phyloP scores from a whole-genome alignment of 208 protist genomes.

The Blastocrithidia nonstop region DNA sequence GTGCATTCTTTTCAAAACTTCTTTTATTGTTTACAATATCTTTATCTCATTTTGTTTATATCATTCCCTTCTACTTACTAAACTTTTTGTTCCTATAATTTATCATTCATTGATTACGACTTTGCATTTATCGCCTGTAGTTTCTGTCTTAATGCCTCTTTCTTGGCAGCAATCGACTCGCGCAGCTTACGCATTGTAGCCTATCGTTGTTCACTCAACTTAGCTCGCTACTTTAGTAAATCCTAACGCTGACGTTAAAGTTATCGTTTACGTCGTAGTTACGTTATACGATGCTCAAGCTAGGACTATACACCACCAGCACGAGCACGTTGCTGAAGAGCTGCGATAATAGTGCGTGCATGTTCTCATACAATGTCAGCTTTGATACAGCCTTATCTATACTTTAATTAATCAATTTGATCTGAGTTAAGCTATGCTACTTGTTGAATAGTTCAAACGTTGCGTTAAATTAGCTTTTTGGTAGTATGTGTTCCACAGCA shows the following conservation, averaged over 20 bases:
- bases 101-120: too few relatives aligned
- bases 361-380: constrained; percentile 84
- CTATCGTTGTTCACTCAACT: constrained; percentile 41
- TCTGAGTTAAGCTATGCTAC: constrained; percentile 69
- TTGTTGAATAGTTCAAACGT: constrained; percentile 84
- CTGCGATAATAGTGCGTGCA: constrained; percentile 67
- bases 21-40: too few relatives aligned
- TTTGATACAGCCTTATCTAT: constrained; percentile 78
- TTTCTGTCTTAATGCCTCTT: constrained; percentile 50
- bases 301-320: constrained; percentile 63
- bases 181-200: constrained; percentile 57
- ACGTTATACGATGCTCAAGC: constrained; percentile 62
- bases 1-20: too few relatives aligned
- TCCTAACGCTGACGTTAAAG: constrained; percentile 62
- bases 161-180: constrained; percentile 68
- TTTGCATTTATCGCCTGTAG: constrained; percentile 11
- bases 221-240: constrained; percentile 33
- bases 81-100: too few relatives aligned
- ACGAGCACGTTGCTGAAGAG: constrained; percentile 43
- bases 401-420: constrained; percentile 75
- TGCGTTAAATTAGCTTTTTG: constrained; percentile 84
- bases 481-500: constrained; percentile 81
- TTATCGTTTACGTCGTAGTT: constrained; percentile 76
- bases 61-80: too few relatives aligned
- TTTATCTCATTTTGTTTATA: too few relatives aligned